These are phyloP conservation scores for Citrus sp. DNA, from an alignment of 345 rosid genomes.

Conservation along the genomic window DNA sequence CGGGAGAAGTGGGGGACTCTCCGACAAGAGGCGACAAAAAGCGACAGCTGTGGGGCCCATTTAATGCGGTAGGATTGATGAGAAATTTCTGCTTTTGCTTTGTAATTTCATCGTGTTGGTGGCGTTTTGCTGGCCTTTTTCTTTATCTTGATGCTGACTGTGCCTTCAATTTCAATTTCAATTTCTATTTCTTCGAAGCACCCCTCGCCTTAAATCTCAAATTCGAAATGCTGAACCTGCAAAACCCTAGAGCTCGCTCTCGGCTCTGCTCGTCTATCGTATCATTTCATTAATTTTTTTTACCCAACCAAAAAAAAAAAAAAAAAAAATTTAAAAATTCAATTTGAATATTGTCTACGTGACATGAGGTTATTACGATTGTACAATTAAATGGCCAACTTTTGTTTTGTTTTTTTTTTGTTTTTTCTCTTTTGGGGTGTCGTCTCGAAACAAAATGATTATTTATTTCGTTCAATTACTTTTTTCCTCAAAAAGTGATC, in stretches of 20 bases:
- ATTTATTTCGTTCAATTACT: not conserved
- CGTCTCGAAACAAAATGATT: conserved; percentile 13
- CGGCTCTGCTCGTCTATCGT: no score
- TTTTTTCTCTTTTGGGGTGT: no score
- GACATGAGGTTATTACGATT: not conserved
- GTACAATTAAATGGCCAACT: not conserved
- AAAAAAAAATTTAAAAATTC: no score
- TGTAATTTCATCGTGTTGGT: not conserved
- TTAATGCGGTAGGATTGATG: conserved; percentile 36
- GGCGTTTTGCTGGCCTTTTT: not conserved
- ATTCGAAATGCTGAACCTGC: no score
- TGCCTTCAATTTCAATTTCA: no score
- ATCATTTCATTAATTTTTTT: no score
- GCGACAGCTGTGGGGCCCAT: conserved; percentile 17
- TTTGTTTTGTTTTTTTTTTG: no score
- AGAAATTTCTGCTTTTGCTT: conserved; percentile 13
- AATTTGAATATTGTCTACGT: not conserved
- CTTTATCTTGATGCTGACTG: not conserved
- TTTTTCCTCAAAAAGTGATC: not conserved
- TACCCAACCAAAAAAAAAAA: no score
- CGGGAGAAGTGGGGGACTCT: not conserved
- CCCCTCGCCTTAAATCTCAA: no score
- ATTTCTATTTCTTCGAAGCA: no score
- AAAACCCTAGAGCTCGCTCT: no score
- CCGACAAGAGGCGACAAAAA: conserved; percentile 24